Evolutionary conservation across 2,329 filamentous ascomycete species (phyloP), one percentile per base, ranked within the genome.

Genomic region (Aspergillus niger): DNA sequence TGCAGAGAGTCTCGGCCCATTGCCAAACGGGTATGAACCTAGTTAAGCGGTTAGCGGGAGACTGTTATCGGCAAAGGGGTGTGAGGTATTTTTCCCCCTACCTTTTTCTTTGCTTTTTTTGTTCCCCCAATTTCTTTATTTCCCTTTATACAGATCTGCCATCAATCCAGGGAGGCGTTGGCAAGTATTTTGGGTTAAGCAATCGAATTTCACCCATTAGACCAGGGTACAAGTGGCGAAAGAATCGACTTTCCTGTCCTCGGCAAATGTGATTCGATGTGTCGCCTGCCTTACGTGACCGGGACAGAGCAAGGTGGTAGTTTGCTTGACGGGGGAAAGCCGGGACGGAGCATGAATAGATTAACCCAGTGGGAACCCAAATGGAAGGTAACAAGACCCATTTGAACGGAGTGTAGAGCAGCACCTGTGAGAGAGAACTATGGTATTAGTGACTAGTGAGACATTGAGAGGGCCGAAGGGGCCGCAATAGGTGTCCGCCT

Each of bases 1-100:
- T 53, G 26, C 26, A 50, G 26, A 49, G 8, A 47, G 49, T 53
- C 59, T 54, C 57, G 52, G 60, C 26, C 28, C 26, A 58, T 55
- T 44, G 20, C 43, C 49, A 10, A n/a, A 41, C 32, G 32, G 30
- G 10, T 8, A 10, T 50, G 38, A 54, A 41, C n/a, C 28, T 51
- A 53, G 22, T 30, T 43, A 41, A 30, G 49, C 41, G 50, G 51
- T 24, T 30, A 48, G 36, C 17, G 50, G 47, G 41, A 55, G 41
- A n/a, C 17, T 22, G 26, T 10, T 26, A 50, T 50, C 24, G 26
- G n/a, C 47, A 50, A 28, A 50, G n/a, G n/a, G 17, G 17, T 28
- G 11, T 50, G 47, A 32, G 47, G 47, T 50, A 50, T 50, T 50
- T 50, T 49, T 49, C 10, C n/a, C 8, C 11, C 20, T 44, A 11